These are phyloP conservation scores for Plasmopara viticola DNA, from an alignment of 352 stramenopile genomes.

Conservation along the genomic window DNA sequence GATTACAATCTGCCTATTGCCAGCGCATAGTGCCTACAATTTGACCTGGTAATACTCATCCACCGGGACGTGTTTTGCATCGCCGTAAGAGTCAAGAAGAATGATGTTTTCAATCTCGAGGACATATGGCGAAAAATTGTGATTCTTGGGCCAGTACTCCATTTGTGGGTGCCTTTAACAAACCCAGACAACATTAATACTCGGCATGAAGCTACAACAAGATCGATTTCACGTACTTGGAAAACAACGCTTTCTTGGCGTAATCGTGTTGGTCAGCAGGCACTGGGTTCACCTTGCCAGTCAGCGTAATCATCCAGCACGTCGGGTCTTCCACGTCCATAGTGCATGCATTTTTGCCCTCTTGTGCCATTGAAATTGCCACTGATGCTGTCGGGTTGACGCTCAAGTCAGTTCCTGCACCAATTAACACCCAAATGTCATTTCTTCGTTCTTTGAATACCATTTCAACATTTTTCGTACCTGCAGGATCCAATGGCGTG, in stretches of 20 bases:
- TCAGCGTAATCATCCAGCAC: conserved; percentile 61
- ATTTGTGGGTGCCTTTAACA: conserved; percentile 57
- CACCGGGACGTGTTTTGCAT: conserved; percentile 51
- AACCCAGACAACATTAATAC: conserved; percentile 1
- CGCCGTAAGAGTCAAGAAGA: conserved; percentile 67
- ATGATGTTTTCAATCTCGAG: conserved; percentile 55
- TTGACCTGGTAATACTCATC: conserved; percentile 61
- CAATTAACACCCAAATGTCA: not conserved
- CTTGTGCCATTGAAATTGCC: conserved; percentile 54
- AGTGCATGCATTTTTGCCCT: conserved; percentile 43
- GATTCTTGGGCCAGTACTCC: conserved; percentile 48
- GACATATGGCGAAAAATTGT: conserved; percentile 49
- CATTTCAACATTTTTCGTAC: conserved; percentile 7
- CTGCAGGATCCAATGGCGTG: conserved; percentile 42
- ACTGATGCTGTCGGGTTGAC: conserved; percentile 49
- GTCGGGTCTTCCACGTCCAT: conserved; percentile 68
- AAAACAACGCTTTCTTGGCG: conserved; percentile 59
- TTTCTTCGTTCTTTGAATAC: no score
- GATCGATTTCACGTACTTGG: conserved; percentile 32
- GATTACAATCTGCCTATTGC: no score
- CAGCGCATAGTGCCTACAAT: conserved; percentile 11
- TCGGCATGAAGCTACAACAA: not conserved
- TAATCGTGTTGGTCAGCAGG: conserved; percentile 31
- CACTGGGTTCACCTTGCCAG: conserved; percentile 45
- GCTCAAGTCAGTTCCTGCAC: conserved; percentile 38